phyloP scores from a whole-genome alignment of 148 eudicot species.

The Vaccinium darrowii region DNA sequence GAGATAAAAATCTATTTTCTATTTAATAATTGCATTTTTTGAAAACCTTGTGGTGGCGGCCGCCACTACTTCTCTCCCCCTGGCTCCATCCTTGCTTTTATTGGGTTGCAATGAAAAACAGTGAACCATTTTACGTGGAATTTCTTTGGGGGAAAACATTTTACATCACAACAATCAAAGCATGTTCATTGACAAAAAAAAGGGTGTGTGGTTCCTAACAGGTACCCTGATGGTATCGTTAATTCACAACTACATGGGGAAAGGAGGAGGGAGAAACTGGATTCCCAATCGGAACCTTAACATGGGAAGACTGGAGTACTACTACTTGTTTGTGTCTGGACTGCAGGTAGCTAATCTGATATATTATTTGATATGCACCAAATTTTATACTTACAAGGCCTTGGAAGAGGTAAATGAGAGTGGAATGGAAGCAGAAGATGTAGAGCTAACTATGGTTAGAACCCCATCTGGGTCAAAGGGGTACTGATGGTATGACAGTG shows the following conservation, averaged over 20 bases:
- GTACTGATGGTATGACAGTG: not conserved
- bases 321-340: conserved; percentile 38
- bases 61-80: too few relatives aligned
- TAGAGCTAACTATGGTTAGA: not conserved
- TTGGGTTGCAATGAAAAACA: not conserved
- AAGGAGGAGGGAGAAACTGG: conserved; percentile 33
- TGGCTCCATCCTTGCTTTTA: too few relatives aligned
- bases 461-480: not conserved
- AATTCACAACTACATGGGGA: conserved; percentile 36
- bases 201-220: not conserved
- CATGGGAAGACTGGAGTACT: conserved; percentile 39
- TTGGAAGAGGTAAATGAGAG: not conserved
- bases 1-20: too few relatives aligned
- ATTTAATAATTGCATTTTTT: too few relatives aligned
- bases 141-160: not conserved
- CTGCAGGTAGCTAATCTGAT: conserved; percentile 32
- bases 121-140: not conserved
- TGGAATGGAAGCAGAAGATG: not conserved
- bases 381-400: not conserved
- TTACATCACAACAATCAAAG: not conserved
- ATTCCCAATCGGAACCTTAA: conserved; percentile 43
- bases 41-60: too few relatives aligned
- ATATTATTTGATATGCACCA: not conserved
- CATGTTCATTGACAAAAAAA: not conserved
- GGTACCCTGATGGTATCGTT: conserved; percentile 47